phyloP scores from a whole-genome alignment of 2,329 filamentous ascomycete genomes.

The Claviceps digitariae region DNA sequence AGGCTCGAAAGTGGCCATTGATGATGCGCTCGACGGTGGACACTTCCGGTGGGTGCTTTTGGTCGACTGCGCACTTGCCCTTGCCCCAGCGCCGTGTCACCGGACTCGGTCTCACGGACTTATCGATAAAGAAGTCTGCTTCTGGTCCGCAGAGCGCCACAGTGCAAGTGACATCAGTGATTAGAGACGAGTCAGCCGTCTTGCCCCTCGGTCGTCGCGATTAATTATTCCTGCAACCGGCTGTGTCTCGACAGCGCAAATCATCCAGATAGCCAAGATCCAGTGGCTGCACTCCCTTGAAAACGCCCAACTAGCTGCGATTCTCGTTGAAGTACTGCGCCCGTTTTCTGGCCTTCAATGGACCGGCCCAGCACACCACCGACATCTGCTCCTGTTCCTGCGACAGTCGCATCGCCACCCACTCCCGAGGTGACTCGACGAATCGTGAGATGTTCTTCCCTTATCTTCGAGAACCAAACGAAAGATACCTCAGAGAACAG shows the following conservation, averaged over 20 bases:
- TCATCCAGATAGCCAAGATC: background rate
- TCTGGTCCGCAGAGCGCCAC: background rate
- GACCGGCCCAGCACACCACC: constrained; percentile 32
- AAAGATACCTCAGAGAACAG: no score
- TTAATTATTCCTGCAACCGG: background rate
- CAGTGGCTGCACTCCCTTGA: background rate
- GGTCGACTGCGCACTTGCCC: no score
- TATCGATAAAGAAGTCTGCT: background rate
- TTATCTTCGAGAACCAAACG: no score
- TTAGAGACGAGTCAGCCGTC: background rate
- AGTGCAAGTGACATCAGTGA: background rate
- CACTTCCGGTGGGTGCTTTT: no score
- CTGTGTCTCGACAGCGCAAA: background rate
- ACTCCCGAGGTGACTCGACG: constrained; percentile 41
- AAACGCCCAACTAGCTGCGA: no score
- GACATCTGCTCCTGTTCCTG: constrained; percentile 12
- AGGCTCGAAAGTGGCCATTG: no score
- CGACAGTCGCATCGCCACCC: constrained; percentile 28
- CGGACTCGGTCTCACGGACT: background rate
- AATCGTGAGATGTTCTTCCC: constrained; percentile 36
- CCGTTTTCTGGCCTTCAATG: constrained; percentile 21
- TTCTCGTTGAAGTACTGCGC: background rate
- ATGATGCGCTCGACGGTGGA: no score
- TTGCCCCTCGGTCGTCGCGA: background rate
- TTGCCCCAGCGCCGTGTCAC: background rate